These are phyloP conservation scores for Heliamphora pulchella DNA, from an alignment of 179 eudicot species.

Conservation along the genomic window DNA sequence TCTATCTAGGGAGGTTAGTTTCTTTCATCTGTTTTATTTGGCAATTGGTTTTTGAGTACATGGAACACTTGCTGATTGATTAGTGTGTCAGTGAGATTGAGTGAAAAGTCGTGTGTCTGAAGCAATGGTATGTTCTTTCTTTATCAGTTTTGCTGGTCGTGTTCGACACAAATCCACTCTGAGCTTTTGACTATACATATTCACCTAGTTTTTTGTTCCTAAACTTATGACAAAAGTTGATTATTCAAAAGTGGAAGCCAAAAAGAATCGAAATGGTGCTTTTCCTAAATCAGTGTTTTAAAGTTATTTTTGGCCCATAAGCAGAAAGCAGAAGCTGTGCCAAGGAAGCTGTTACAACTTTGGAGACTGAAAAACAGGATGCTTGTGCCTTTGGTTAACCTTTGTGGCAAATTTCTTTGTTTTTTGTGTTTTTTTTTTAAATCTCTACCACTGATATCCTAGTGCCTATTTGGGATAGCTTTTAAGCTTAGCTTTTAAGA, in stretches of 20 bases:
- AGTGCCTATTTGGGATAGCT: too few relatives aligned
- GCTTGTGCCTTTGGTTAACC: neutral
- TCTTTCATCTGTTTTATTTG: slow-evolving; percentile 4
- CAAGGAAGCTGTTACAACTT: too few relatives aligned
- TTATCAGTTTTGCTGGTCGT: neutral
- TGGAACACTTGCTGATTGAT: neutral
- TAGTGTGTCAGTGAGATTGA: neutral
- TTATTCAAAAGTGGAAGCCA: too few relatives aligned
- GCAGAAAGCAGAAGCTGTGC: too few relatives aligned
- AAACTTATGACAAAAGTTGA: too few relatives aligned
- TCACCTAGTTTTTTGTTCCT: neutral
- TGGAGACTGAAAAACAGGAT: too few relatives aligned
- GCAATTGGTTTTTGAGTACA: neutral
- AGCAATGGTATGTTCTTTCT: neutral
- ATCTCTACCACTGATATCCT: too few relatives aligned
- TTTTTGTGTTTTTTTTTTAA: too few relatives aligned
- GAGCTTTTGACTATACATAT: neutral
- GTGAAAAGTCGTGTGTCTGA: neutral
- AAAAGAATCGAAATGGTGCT: too few relatives aligned
- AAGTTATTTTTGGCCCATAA: too few relatives aligned
- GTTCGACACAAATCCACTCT: neutral
- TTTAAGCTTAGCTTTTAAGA: too few relatives aligned
- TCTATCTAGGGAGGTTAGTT: slow-evolving; percentile 75
- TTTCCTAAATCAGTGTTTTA: too few relatives aligned
- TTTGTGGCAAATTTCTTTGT: neutral